Percentiles rank a stretch among this genome's conserved stretches.
These are phyloP conservation scores for Malus sieversii DNA, from an alignment of 306 rosid genomes.

Conservation along the genomic window DNA sequence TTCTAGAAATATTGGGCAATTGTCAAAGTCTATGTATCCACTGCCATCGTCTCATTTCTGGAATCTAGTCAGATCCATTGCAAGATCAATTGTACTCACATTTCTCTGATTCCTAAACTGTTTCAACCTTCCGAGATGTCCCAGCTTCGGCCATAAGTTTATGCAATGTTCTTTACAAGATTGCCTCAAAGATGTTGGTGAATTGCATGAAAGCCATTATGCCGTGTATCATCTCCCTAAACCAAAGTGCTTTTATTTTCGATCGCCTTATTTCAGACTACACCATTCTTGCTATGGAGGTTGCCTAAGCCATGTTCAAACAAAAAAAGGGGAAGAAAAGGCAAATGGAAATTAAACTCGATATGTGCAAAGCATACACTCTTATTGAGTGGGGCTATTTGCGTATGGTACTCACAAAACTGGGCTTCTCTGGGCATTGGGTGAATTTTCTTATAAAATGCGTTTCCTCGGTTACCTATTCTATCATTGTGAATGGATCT, in stretches of 20 bases:
- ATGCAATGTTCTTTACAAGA: neutral
- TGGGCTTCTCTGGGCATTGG: neutral
- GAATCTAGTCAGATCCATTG: no score
- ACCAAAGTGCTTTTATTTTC: neutral
- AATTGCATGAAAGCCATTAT: neutral
- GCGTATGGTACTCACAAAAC: neutral
- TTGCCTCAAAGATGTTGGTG: neutral
- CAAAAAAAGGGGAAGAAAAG: neutral
- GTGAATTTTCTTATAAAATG: neutral
- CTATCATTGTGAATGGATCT: neutral
- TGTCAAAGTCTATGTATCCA: no score
- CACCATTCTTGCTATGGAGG: neutral
- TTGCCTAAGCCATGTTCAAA: neutral
- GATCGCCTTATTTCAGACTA: neutral
- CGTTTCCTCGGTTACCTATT: neutral
- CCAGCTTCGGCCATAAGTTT: neutral
- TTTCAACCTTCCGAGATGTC: neutral
- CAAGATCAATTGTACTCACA: no score
- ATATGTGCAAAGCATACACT: neutral
- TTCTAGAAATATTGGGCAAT: no score
- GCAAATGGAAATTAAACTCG: neutral
- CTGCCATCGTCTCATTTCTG: no score
- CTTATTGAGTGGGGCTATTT: neutral
- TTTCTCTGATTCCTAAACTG: no score
- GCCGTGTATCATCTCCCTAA: neutral